Evolutionary conservation across 2,329 filamentous ascomycete species (phyloP).

Genomic region (Fusarium verticillioides): DNA sequence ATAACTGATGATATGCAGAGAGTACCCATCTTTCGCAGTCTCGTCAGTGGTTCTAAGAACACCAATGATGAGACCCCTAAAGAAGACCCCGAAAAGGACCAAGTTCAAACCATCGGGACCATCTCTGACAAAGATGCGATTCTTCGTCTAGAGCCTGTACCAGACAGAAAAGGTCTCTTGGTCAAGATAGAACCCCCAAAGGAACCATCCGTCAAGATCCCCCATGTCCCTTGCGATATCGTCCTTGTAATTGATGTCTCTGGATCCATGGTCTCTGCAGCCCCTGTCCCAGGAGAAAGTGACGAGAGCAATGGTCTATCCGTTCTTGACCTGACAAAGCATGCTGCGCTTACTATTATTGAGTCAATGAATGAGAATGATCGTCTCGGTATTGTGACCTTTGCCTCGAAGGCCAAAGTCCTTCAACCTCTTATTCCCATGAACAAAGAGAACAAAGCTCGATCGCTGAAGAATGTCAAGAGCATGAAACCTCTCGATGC

Average conservation of each 20-base stretch:
- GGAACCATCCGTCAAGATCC: conserved; percentile 43
- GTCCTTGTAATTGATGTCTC: conserved; percentile 72
- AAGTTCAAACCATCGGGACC: neutral
- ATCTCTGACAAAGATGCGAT: conserved; percentile 23
- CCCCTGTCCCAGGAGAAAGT: conserved; percentile 59
- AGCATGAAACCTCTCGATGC: conserved; percentile 50
- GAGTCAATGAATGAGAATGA: conserved; percentile 66
- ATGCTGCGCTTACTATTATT: conserved; percentile 67
- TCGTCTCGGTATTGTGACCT: conserved; percentile 68
- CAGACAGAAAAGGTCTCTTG: conserved; percentile 54
- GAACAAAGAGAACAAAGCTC: conserved; percentile 58
- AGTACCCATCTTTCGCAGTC: conserved; percentile 27
- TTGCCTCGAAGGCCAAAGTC: conserved; percentile 55
- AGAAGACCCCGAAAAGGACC: neutral
- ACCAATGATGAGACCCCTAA: neutral
- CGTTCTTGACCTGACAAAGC: conserved; percentile 69
- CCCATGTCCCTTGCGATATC: conserved; percentile 66
- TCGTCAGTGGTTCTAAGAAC: neutral
- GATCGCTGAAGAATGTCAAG: conserved; percentile 55
- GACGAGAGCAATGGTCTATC: conserved; percentile 63
- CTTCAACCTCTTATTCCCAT: conserved; percentile 61
- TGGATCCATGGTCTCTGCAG: conserved; percentile 62
- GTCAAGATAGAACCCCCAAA: conserved; percentile 59
- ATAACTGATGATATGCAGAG: conserved; percentile 19
- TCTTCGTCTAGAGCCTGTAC: conserved; percentile 55